Conservation (phyloP, 257 asterid genomes). For the Misopates orontium region DNA sequence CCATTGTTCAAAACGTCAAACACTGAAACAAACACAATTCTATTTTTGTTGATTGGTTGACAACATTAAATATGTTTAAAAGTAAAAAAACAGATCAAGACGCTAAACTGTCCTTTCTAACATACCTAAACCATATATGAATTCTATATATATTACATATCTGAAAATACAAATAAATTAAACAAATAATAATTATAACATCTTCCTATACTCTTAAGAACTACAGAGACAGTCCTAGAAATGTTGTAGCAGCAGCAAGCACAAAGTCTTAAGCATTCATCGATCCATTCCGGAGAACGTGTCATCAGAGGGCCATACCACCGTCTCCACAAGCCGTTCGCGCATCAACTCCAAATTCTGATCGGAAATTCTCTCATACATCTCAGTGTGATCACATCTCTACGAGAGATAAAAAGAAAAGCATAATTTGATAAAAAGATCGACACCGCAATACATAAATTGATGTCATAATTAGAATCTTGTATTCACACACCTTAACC, state of each 20-base stretch:
- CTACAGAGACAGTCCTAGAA: not conserved
- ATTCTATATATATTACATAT: not conserved
- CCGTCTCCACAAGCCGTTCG: constrained; percentile 76
- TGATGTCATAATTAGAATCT: not conserved
- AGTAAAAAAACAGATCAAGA: not conserved
- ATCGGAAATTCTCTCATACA: constrained; percentile 76
- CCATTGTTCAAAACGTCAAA: no score
- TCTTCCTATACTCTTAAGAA: constrained; percentile 5
- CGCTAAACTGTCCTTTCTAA: not conserved
- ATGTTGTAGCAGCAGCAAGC: no score
- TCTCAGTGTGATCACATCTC: constrained; percentile 84
- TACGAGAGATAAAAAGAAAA: constrained; percentile 18
- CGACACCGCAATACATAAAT: not conserved
- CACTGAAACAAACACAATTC: no score
- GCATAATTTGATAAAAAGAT: not conserved
- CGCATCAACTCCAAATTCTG: constrained; percentile 87
- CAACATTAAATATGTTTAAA: not conserved
- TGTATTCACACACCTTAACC: constrained; percentile 59
- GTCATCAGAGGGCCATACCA: constrained; percentile 83
- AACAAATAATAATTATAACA: not conserved
- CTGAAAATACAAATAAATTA: not conserved
- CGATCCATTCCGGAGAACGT: constrained; percentile 52
- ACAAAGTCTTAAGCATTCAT: constrained; percentile 24
- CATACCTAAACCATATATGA: not conserved
- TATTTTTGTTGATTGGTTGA: not conserved